Evolutionary conservation across 352 stramenopile genomes (phyloP).

Genomic region (Phytophthora niederhauseri): DNA sequence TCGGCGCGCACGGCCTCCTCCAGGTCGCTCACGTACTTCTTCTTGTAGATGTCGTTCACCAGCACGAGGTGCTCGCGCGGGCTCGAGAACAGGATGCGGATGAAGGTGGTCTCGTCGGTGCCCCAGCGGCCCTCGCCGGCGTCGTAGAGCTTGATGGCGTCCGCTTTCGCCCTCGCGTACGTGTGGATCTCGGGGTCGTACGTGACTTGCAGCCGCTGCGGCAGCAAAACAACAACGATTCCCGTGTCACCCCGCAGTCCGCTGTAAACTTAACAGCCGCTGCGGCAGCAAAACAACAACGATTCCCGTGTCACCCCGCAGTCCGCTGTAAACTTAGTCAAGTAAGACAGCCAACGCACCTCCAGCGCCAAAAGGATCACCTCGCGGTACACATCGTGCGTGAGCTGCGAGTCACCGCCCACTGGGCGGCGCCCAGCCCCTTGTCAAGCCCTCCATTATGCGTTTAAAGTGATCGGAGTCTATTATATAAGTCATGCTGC

Average conservation of each 20-base stretch:
- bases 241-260: too few species aligned
- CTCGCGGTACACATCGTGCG: too few species aligned
- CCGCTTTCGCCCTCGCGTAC: constrained; percentile 50
- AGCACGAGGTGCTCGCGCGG: constrained; percentile 59
- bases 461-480: too few species aligned
- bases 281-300: constrained; percentile 7
- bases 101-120: constrained; percentile 74
- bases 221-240: not conserved
- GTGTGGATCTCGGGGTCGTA: constrained; percentile 69
- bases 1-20: constrained; percentile 63
- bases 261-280: too few species aligned
- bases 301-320: not conserved
- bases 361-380: constrained; percentile 69
- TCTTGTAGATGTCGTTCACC: constrained; percentile 70
- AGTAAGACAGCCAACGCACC: constrained; percentile 24
- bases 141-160: constrained; percentile 72
- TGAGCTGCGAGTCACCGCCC: too few species aligned
- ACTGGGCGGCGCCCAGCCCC: too few species aligned
- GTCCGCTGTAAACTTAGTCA: not conserved
- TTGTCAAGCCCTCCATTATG: too few species aligned
- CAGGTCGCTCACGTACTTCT: constrained; percentile 71
- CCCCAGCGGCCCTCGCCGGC: constrained; percentile 75
- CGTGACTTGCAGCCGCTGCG: constrained; percentile 38
- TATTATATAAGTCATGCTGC: too few species aligned
- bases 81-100: constrained; percentile 64